Conservation (phyloP, 2,329 filamentous ascomycete species). For the Arthrobotrys megalospora region DNA sequence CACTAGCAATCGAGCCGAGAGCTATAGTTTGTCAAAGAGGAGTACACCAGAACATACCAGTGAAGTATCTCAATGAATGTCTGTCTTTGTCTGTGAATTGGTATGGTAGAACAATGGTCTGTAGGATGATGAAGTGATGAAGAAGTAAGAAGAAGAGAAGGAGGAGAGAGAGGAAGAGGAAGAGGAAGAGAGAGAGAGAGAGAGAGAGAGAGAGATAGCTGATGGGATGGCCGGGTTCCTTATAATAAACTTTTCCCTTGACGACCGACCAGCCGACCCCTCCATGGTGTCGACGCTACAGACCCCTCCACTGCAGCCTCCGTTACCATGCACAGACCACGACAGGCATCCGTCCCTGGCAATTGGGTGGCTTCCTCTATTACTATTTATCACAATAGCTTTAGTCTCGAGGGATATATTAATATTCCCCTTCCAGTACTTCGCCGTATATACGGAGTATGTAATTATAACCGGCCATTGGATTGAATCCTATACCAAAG, state of each 20-base stretch:
- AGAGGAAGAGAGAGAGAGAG: background rate
- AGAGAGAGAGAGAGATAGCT: background rate
- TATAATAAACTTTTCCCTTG: slow-evolving; percentile 48
- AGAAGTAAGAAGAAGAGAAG: slow-evolving; percentile 7
- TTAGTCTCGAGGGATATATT: slow-evolving; percentile 27
- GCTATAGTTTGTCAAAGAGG: background rate
- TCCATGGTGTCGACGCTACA: background rate
- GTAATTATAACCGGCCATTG: no score
- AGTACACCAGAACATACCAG: slow-evolving; percentile 9
- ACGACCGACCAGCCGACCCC: slow-evolving; percentile 3
- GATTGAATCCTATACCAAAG: slow-evolving; percentile 1
- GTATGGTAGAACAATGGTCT: slow-evolving; percentile 11
- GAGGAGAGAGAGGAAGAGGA: background rate
- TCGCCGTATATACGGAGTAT: slow-evolving; percentile 23
- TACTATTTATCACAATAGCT: background rate
- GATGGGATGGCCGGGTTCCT: slow-evolving; percentile 32
- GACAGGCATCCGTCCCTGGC: slow-evolving; percentile 29
- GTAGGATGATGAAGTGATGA: slow-evolving; percentile 2
- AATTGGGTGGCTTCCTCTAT: slow-evolving; percentile 38
- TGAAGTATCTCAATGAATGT: slow-evolving; percentile 54
- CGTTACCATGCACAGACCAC: slow-evolving; percentile 41
- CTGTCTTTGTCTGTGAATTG: slow-evolving; percentile 20
- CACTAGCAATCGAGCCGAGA: background rate
- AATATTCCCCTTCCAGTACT: background rate
- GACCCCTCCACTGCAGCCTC: background rate